These are phyloP conservation scores for Phytophthora rubi DNA, from an alignment of 352 stramenopile genomes.

Conservation along the genomic window DNA sequence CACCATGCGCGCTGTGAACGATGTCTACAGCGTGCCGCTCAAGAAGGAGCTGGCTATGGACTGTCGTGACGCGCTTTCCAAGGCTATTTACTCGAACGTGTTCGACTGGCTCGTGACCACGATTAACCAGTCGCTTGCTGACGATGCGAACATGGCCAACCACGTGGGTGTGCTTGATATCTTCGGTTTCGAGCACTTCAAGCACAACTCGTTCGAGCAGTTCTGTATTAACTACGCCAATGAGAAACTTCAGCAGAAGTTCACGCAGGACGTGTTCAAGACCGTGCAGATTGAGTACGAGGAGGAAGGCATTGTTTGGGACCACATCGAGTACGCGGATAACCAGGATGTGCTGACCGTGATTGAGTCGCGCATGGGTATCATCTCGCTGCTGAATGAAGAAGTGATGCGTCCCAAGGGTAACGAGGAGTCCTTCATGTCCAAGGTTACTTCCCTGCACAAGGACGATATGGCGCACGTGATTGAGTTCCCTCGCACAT, in stretches of 20 bases:
- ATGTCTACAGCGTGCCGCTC: slow-evolving; percentile 76
- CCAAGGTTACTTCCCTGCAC: slow-evolving; percentile 82
- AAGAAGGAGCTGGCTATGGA: slow-evolving; percentile 90
- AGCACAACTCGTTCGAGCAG: slow-evolving; percentile 95
- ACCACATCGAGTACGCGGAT: slow-evolving; percentile 91
- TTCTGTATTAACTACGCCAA: slow-evolving; percentile 95
- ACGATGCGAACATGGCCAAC: slow-evolving; percentile 83
- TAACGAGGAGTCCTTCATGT: slow-evolving; percentile 87
- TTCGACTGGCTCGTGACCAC: slow-evolving; percentile 97
- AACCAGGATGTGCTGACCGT: slow-evolving; percentile 90
- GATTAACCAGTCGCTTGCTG: slow-evolving; percentile 92
- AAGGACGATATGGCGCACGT: slow-evolving; percentile 87
- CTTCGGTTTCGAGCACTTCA: slow-evolving; percentile 99
- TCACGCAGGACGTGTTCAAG: slow-evolving; percentile 92
- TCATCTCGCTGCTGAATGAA: slow-evolving; percentile 92
- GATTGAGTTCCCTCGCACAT: slow-evolving; percentile 86
- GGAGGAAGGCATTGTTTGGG: slow-evolving; percentile 93
- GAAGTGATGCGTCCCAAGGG: slow-evolving; percentile 90
- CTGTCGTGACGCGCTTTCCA: slow-evolving; percentile 94
- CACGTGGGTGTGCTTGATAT: slow-evolving; percentile 98
- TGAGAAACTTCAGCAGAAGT: slow-evolving; percentile 94
- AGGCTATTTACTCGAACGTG: slow-evolving; percentile 96
- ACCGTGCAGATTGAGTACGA: slow-evolving; percentile 96
- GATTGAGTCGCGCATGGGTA: slow-evolving; percentile 89
- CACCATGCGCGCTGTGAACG: slow-evolving; percentile 84